Conservation (phyloP, 2,329 filamentous ascomycete species). For the Alternaria consortialis region DNA sequence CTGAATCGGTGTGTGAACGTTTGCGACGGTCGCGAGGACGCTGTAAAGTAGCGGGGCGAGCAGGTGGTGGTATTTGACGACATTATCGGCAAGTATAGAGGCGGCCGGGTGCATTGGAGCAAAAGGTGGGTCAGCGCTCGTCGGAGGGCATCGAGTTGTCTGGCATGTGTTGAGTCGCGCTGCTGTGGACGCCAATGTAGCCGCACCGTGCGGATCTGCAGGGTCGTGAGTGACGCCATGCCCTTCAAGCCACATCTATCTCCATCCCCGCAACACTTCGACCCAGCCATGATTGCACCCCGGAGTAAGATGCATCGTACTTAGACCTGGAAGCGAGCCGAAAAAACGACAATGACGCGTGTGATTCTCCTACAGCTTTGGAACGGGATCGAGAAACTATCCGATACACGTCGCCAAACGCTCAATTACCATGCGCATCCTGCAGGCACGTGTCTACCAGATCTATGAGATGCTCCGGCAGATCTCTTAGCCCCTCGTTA, state of each 20-base stretch:
- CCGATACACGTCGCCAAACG: too few species aligned
- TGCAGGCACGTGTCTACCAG: not conserved
- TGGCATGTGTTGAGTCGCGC: constrained; percentile 20
- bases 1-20: constrained; percentile 46
- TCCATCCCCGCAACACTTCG: not conserved
- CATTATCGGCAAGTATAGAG: constrained; percentile 42
- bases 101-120: constrained; percentile 51
- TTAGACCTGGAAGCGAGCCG: not conserved
- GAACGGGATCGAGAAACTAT: not conserved
- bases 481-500: not conserved
- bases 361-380: too few species aligned
- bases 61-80: constrained; percentile 42
- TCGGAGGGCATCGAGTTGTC: constrained; percentile 44
- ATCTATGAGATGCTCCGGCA: not conserved
- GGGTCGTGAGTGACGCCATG: constrained; percentile 23
- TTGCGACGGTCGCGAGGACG: constrained; percentile 46
- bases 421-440: too few species aligned
- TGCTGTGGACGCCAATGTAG: constrained; percentile 4
- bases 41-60: constrained; percentile 48
- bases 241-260: not conserved
- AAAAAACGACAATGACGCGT: not conserved
- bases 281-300: not conserved
- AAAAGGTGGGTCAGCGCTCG: constrained; percentile 38
- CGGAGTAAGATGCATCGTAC: not conserved
- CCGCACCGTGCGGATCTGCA: constrained; percentile 17